A percentile compares a stretch with the other conserved stretches of the same genome.
These are phyloP conservation scores for Rosellinia necatrix DNA, from an alignment of 2,329 filamentous ascomycete genomes.

Conservation along the genomic window DNA sequence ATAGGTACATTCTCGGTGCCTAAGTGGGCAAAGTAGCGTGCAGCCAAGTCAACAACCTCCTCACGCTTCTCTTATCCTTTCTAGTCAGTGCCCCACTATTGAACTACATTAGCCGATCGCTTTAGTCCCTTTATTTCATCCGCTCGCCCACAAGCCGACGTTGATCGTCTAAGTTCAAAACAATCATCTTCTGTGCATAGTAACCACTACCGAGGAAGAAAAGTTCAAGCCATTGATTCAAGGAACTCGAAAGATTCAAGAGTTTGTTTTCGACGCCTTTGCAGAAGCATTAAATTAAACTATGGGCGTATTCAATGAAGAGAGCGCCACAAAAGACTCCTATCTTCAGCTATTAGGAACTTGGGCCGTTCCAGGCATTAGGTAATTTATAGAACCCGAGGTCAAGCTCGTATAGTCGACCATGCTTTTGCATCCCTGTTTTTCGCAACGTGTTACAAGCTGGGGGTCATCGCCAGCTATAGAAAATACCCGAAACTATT, in stretches of 20 bases:
- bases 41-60: background rate
- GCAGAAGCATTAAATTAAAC: too few relatives aligned
- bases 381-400: background rate
- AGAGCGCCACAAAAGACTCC: too few relatives aligned
- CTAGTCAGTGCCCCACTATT: slow-evolving; percentile 5
- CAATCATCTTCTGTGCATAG: too few relatives aligned
- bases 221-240: too few relatives aligned
- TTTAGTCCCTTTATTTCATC: slow-evolving; percentile 5
- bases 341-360: too few relatives aligned
- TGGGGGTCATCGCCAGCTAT: background rate
- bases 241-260: too few relatives aligned
- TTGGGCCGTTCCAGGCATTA: too few relatives aligned
- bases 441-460: background rate
- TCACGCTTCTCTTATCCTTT: slow-evolving; percentile 6
- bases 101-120: slow-evolving; percentile 15
- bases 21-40: background rate
- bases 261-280: too few relatives aligned
- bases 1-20: too few relatives aligned
- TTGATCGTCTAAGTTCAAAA: too few relatives aligned
- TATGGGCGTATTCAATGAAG: too few relatives aligned
- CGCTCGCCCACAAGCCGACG: slow-evolving; percentile 23
- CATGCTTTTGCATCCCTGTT: background rate
- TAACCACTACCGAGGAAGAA: too few relatives aligned
- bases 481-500: slow-evolving; percentile 14
- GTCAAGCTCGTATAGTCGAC: background rate